Evolutionary conservation across 768 basidiomycete species (phyloP).

Genomic region (Lactifluus piperatus): DNA sequence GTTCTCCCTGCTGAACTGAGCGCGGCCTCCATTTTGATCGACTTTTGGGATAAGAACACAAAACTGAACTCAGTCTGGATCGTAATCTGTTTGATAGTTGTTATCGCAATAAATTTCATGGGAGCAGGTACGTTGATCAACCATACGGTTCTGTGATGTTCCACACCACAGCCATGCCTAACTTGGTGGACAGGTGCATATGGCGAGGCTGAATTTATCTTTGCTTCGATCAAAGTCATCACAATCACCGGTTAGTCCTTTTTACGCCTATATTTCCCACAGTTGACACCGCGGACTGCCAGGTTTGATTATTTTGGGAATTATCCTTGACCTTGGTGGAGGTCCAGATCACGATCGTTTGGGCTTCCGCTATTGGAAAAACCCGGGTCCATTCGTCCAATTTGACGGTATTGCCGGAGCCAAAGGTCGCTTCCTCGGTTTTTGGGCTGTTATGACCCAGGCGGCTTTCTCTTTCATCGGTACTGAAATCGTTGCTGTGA

Average conservation of each 20-base stretch:
- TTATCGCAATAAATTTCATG: constrained; percentile 31
- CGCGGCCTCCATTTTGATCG: constrained; percentile 68
- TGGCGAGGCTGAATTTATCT: constrained; percentile 80
- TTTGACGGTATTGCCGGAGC: constrained; percentile 52
- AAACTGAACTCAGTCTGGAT: constrained; percentile 75
- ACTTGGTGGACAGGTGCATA: constrained; percentile 46
- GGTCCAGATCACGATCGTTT: constrained; percentile 70
- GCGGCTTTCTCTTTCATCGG: constrained; percentile 93
- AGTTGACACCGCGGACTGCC: constrained; percentile 1
- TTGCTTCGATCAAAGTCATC: constrained; percentile 89
- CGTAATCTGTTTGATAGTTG: constrained; percentile 63
- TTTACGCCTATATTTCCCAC: constrained; percentile 38
- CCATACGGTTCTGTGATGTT: background rate
- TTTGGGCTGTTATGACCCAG: constrained; percentile 65
- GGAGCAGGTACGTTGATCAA: constrained; percentile 7
- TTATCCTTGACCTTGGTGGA: constrained; percentile 80
- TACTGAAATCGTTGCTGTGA: constrained; percentile 86
- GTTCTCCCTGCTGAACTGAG: constrained; percentile 65
- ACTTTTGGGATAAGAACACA: constrained; percentile 53
- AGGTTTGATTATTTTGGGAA: constrained; percentile 44
- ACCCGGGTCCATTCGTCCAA: constrained; percentile 86
- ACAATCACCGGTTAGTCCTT: constrained; percentile 49
- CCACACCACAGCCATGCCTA: background rate
- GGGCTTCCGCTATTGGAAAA: constrained; percentile 73
- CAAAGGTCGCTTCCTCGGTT: constrained; percentile 70